phyloP scores from a whole-genome alignment of 805 yeast genomes.

The Sporopachydermia lactativora region DNA sequence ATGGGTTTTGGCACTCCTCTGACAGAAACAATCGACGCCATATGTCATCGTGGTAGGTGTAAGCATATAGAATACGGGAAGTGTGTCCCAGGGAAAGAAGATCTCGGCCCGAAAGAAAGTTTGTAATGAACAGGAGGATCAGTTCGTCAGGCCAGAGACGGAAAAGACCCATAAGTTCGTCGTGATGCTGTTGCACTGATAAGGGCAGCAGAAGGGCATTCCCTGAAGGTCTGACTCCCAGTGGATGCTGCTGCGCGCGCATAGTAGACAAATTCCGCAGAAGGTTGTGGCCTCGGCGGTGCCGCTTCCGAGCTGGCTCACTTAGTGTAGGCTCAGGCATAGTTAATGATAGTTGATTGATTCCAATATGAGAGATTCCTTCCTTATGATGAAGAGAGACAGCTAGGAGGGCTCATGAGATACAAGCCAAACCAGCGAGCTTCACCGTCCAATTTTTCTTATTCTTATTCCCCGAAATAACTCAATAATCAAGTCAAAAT shows the following conservation, averaged over 20 bases:
- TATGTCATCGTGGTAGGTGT: conserved; percentile 58
- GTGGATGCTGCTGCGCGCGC: conserved; percentile 43
- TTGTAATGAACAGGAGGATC: conserved; percentile 36
- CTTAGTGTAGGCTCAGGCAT: too few relatives aligned
- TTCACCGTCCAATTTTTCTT: too few relatives aligned
- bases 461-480: too few relatives aligned
- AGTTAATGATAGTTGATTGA: too few relatives aligned
- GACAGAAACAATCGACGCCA: conserved; percentile 54
- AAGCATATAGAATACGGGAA: conserved; percentile 61
- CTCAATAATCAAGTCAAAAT: too few relatives aligned
- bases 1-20: conserved; percentile 22
- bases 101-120: conserved; percentile 31
- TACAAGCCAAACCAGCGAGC: too few relatives aligned
- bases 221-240: conserved; percentile 67
- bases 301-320: too few relatives aligned
- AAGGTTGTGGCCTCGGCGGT: too few relatives aligned
- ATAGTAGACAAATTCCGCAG: background rate
- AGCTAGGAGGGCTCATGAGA: too few relatives aligned
- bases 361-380: too few relatives aligned
- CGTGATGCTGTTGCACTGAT: conserved; percentile 2
- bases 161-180: conserved; percentile 34
- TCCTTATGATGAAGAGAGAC: too few relatives aligned
- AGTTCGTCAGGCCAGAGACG: conserved; percentile 47
- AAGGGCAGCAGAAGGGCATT: conserved; percentile 33
- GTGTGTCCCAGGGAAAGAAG: conserved; percentile 39